These are phyloP conservation scores for Purshia tridentata DNA, from an alignment of 306 rosid genomes.

Conservation along the genomic window DNA sequence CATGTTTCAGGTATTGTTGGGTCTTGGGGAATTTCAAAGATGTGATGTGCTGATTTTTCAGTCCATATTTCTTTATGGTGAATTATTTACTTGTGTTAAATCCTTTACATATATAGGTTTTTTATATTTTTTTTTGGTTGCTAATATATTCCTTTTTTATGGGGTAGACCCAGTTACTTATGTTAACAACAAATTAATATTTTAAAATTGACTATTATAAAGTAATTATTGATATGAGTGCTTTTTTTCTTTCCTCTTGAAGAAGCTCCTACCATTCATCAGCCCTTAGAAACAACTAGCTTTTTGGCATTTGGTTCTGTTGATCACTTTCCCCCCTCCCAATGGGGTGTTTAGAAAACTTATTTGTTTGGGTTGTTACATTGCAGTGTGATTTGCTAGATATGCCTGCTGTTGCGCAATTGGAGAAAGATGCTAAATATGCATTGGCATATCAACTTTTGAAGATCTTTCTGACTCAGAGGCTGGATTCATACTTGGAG, in stretches of 20 bases:
- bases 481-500: slow-evolving; percentile 80
- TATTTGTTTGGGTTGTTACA: neutral
- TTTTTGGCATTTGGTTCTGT: neutral
- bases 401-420: slow-evolving; percentile 74
- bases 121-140: neutral
- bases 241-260: neutral
- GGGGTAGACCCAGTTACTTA: neutral
- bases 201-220: neutral
- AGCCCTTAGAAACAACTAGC: neutral
- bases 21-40: neutral
- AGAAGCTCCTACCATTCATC: neutral
- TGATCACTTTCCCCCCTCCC: neutral
- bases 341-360: slow-evolving; percentile 4
- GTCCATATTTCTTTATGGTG: neutral
- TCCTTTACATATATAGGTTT: neutral
- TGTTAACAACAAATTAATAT: neutral
- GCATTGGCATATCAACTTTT: slow-evolving; percentile 77
- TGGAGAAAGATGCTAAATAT: slow-evolving; percentile 88
- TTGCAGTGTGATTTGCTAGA: slow-evolving; percentile 87
- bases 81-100: neutral
- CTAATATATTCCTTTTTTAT: neutral
- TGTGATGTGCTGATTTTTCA: neutral
- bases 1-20: slow-evolving; percentile 66
- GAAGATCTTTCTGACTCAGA: slow-evolving; percentile 75
- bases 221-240: neutral